A percentile compares a stretch with the other conserved stretches of the same genome.
phyloP scores from a whole-genome alignment of 1,139 yeast species.

The Spathaspora sp. region DNA sequence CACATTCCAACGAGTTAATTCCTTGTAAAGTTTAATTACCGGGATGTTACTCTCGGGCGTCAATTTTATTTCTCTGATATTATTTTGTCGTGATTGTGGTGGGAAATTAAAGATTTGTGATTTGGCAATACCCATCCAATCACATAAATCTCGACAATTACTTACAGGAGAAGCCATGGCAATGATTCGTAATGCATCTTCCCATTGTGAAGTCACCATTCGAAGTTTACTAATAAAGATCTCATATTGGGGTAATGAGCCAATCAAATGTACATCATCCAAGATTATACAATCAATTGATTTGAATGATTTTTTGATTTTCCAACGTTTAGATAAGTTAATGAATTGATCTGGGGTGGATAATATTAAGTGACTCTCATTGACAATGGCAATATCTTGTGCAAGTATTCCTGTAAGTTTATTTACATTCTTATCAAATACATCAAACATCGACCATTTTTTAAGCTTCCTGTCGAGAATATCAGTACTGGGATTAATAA shows the following conservation, averaged over 20 bases:
- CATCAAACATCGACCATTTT: conserved; percentile 53
- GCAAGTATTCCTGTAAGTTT: conserved; percentile 64
- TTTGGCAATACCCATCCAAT: conserved; percentile 77
- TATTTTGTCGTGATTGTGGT: conserved; percentile 56
- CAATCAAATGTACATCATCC: conserved; percentile 76
- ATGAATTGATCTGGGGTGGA: conserved; percentile 84
- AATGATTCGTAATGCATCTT: conserved; percentile 51
- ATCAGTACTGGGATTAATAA: conserved; percentile 61
- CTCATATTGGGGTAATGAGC: conserved; percentile 67
- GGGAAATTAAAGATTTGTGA: conserved; percentile 66
- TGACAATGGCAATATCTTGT: conserved; percentile 54
- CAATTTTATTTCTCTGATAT: conserved; percentile 58
- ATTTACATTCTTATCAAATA: conserved; percentile 47
- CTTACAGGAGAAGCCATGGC: conserved; percentile 70
- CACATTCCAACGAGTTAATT: conserved; percentile 2
- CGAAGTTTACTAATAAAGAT: conserved; percentile 66
- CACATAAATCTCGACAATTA: conserved; percentile 75
- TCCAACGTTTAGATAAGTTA: conserved; percentile 75
- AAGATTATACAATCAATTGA: conserved; percentile 65
- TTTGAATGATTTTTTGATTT: conserved; percentile 67
- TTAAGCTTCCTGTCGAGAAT: conserved; percentile 46
- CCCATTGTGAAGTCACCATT: conserved; percentile 61
- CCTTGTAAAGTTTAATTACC: conserved; percentile 6
- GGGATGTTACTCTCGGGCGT: conserved; percentile 1
- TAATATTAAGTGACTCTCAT: conserved; percentile 63